Conservation (phyloP, 2,329 filamentous ascomycete genomes). For the Pseudopyricularia javanii region DNA sequence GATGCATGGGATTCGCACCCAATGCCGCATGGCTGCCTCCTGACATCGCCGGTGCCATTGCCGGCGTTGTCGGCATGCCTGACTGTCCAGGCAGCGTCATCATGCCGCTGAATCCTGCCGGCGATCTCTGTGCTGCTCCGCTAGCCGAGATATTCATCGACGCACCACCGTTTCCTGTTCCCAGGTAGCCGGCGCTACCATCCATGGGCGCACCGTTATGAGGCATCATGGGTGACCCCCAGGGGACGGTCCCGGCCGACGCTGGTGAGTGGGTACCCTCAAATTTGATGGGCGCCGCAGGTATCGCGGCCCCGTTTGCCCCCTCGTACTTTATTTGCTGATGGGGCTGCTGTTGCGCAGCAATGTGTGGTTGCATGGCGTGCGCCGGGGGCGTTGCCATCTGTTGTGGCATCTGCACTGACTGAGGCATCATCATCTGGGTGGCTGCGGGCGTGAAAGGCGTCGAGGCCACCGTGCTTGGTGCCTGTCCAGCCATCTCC, state of each 20-base stretch:
- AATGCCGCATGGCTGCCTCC: constrained; percentile 14
- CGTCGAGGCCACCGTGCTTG: constrained; percentile 3
- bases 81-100: constrained; percentile 15
- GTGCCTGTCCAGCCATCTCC: constrained; percentile 20
- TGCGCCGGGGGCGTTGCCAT: neutral
- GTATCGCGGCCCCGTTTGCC: constrained; percentile 9
- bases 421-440: constrained; percentile 14
- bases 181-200: constrained; percentile 27
- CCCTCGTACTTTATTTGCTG: constrained; percentile 9
- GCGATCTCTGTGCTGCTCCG: constrained; percentile 16
- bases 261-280: constrained; percentile 20
- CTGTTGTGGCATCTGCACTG: neutral
- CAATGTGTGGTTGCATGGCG: neutral
- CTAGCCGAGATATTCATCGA: constrained; percentile 26
- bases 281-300: constrained; percentile 28
- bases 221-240: constrained; percentile 34
- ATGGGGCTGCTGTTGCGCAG: constrained; percentile 12
- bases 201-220: constrained; percentile 10
- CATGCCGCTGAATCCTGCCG: constrained; percentile 15
- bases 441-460: constrained; percentile 14
- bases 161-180: constrained; percentile 26
- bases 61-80: neutral
- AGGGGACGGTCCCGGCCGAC: constrained; percentile 34
- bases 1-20: neutral
- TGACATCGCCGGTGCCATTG: constrained; percentile 18